phyloP scores from a whole-genome alignment of 768 basidiomycete genomes.

The Coprinellus aureogranulatus region DNA sequence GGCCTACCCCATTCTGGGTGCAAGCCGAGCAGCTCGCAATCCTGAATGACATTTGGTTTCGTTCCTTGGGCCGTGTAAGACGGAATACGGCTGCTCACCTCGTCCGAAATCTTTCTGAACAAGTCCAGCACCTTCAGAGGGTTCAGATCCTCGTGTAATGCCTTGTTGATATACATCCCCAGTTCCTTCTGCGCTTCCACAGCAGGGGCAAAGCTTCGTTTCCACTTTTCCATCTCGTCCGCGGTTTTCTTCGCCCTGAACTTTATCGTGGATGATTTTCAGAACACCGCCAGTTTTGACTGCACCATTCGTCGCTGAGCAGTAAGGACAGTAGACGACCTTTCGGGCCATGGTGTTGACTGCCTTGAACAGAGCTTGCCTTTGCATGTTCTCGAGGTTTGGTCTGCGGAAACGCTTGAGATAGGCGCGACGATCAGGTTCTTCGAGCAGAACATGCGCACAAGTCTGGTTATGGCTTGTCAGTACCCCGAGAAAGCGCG shows the following conservation, averaged over 20 bases:
- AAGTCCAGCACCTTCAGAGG: slow-evolving; percentile 90
- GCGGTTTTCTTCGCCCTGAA: slow-evolving; percentile 92
- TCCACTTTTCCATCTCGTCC: slow-evolving; percentile 85
- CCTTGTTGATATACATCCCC: slow-evolving; percentile 79
- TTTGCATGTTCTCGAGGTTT: slow-evolving; percentile 89
- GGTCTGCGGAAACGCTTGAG: slow-evolving; percentile 89
- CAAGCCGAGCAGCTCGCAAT: slow-evolving; percentile 91
- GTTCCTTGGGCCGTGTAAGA: neutral
- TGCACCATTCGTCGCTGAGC: slow-evolving; percentile 88
- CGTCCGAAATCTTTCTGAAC: slow-evolving; percentile 88
- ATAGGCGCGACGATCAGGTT: slow-evolving; percentile 78
- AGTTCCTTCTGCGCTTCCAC: slow-evolving; percentile 87
- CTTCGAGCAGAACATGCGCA: slow-evolving; percentile 85
- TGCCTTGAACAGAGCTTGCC: slow-evolving; percentile 76
- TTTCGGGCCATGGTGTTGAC: slow-evolving; percentile 88
- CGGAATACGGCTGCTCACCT: slow-evolving; percentile 52
- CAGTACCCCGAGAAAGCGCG: no score
- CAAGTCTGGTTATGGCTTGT: slow-evolving; percentile 59
- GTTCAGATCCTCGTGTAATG: slow-evolving; percentile 89
- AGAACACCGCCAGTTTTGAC: slow-evolving; percentile 95
- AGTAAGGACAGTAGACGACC: slow-evolving; percentile 88
- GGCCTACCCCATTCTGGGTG: slow-evolving; percentile 87
- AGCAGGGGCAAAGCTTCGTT: slow-evolving; percentile 76
- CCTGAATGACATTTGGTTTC: slow-evolving; percentile 42
- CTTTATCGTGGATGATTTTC: slow-evolving; percentile 97